These are phyloP conservation scores for Acacia pycnantha DNA, from an alignment of 331 rosid species.

Conservation along the genomic window DNA sequence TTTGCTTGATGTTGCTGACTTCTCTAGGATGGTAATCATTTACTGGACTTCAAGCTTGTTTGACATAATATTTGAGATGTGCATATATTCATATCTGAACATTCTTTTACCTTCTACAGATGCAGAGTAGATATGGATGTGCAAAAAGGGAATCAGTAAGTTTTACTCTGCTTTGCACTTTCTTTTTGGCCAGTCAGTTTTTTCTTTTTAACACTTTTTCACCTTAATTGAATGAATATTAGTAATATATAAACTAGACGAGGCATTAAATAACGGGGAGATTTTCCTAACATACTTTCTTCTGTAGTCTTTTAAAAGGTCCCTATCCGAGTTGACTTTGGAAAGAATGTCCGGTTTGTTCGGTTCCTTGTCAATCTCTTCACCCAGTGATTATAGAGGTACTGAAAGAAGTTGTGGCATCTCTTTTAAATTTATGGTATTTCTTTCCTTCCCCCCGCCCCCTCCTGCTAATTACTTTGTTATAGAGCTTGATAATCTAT, in stretches of 20 bases:
- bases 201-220: not conserved
- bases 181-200: not conserved
- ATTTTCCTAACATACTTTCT: conserved; percentile 32
- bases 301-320: conserved; percentile 54
- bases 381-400: conserved; percentile 56
- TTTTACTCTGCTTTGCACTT: conserved; percentile 5
- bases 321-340: conserved; percentile 66
- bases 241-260: not conserved
- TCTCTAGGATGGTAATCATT: conserved; percentile 58
- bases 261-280: not conserved
- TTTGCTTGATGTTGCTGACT: conserved; percentile 62
- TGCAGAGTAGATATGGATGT: conserved; percentile 80
- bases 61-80: not conserved
- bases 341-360: conserved; percentile 58
- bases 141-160: conserved; percentile 71
- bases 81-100: conserved; percentile 23
- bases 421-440: not conserved
- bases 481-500: not conserved
- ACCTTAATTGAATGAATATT: conserved; percentile 4
- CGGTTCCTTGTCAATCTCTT: conserved; percentile 52
- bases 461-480: not conserved
- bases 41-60: conserved; percentile 8
- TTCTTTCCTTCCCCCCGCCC: too few relatives aligned
- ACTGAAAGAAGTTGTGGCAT: conserved; percentile 1
- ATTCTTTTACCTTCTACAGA: conserved; percentile 48